Percentiles rank a stretch among this genome's conserved stretches.
These are phyloP conservation scores for Porogramme epimiltina DNA, from an alignment of 1,284 basidiomycete genomes.

Conservation along the genomic window DNA sequence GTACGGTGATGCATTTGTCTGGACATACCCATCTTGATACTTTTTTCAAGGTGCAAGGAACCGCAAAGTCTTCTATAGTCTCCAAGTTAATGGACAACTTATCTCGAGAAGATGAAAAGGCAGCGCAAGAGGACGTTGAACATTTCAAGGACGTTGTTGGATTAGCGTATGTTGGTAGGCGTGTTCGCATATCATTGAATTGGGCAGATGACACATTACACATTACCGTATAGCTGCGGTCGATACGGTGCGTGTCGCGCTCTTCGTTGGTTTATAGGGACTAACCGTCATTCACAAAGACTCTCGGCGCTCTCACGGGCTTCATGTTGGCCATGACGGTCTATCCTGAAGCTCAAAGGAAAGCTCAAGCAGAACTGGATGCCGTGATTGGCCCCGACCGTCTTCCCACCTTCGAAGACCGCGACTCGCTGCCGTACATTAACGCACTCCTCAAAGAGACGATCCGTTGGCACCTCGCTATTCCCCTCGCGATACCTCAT, in stretches of 20 bases:
- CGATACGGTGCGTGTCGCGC: slow-evolving; percentile 1
- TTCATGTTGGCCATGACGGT: slow-evolving; percentile 28
- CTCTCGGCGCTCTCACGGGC: slow-evolving; percentile 19
- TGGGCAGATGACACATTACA: too few species aligned
- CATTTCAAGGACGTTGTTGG: slow-evolving; percentile 10
- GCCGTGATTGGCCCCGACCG: slow-evolving; percentile 10
- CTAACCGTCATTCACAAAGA: slow-evolving; percentile 16
- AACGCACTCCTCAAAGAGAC: slow-evolving; percentile 13
- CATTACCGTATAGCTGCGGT: neutral
- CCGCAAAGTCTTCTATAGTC: neutral
- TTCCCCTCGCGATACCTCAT: slow-evolving; percentile 11
- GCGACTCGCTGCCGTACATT: slow-evolving; percentile 12
- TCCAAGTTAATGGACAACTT: slow-evolving; percentile 3
- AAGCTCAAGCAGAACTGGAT: slow-evolving; percentile 17
- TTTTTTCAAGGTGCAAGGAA: neutral
- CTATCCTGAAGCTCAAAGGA: slow-evolving; percentile 21
- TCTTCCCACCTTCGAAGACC: slow-evolving; percentile 12
- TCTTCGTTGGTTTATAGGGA: too few species aligned
- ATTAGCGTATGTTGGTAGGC: slow-evolving; percentile 11
- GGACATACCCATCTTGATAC: too few species aligned
- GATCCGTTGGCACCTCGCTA: slow-evolving; percentile 4
- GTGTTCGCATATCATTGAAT: too few species aligned
- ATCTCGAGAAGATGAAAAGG: neutral
- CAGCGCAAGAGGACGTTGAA: slow-evolving; percentile 4
- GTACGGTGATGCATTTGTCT: neutral